Evolutionary conservation across 768 basidiomycete species (phyloP).

Genomic region (Ramaria sp.): DNA sequence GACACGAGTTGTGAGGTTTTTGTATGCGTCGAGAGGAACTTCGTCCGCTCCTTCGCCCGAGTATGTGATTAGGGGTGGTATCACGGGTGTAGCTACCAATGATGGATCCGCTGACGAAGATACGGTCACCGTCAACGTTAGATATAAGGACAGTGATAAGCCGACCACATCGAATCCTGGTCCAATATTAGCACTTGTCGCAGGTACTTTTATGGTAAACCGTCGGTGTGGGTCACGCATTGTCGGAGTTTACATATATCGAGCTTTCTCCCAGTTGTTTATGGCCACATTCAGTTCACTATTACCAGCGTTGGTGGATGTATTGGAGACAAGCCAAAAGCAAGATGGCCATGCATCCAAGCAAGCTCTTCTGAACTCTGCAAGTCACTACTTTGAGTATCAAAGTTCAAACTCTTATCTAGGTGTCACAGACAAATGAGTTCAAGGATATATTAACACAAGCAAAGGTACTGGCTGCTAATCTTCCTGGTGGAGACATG

Average conservation of each 20-base stretch:
- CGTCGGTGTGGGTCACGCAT: neutral
- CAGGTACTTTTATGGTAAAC: constrained; percentile 76
- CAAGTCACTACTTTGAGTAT: constrained; percentile 20
- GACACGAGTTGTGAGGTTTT: constrained; percentile 93
- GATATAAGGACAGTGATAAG: constrained; percentile 82
- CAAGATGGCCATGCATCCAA: constrained; percentile 49
- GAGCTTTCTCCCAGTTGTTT: neutral
- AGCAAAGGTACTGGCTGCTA: constrained; percentile 47
- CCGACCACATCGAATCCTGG: constrained; percentile 99
- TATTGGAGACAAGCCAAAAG: constrained; percentile 50
- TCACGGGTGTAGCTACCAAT: constrained; percentile 22
- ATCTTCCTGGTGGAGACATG: constrained; percentile 65
- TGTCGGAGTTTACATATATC: neutral
- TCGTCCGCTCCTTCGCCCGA: constrained; percentile 82
- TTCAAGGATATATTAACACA: constrained; percentile 47
- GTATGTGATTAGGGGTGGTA: constrained; percentile 59
- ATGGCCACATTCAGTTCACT: constrained; percentile 20
- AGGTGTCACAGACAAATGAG: constrained; percentile 47
- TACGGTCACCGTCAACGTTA: constrained; percentile 60
- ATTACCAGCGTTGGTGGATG: constrained; percentile 44
- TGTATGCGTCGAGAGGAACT: constrained; percentile 91
- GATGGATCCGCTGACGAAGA: constrained; percentile 18
- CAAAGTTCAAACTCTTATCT: neutral
- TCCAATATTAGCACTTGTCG: constrained; percentile 98
- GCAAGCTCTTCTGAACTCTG: constrained; percentile 58